phyloP scores from a whole-genome alignment of 2,329 filamentous ascomycete species.

The Fusarium sp. region DNA sequence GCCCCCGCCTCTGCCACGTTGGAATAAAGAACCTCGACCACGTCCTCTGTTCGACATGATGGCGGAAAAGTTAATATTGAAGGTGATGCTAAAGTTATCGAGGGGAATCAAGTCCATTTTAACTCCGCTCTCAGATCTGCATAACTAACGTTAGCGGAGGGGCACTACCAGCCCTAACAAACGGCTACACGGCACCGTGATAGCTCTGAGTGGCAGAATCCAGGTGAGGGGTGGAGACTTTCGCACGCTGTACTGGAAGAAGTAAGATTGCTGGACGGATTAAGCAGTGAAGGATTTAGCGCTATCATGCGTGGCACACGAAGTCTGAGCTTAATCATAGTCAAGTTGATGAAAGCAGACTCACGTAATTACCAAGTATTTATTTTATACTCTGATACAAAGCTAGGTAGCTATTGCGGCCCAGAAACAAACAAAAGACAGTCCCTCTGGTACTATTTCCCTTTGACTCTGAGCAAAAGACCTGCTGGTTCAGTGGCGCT shows the following conservation, averaged over 20 bases:
- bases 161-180: not conserved
- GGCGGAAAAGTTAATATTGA: not conserved
- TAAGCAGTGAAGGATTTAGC: not conserved
- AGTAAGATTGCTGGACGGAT: not conserved
- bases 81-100: not conserved
- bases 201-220: not conserved
- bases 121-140: not conserved
- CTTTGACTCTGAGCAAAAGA: too few relatives aligned
- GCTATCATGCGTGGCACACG: not conserved
- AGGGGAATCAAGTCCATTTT: slow-evolving; percentile 1
- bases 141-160: not conserved
- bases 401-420: too few relatives aligned
- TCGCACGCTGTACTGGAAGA: not conserved
- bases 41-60: slow-evolving; percentile 17
- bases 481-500: too few relatives aligned
- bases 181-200: slow-evolving; percentile 17
- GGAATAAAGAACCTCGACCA: slow-evolving; percentile 11
- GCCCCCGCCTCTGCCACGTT: slow-evolving; percentile 4
- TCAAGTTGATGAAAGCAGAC: too few relatives aligned
- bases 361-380: too few relatives aligned
- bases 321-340: too few relatives aligned
- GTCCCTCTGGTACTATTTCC: too few relatives aligned
- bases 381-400: too few relatives aligned
- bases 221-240: not conserved
- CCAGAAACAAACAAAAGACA: too few relatives aligned